A percentile compares a stretch with the other conserved stretches of the same genome.
These are phyloP conservation scores for Cucumis cinereus DNA, from an alignment of 306 rosid species.

Conservation along the genomic window DNA sequence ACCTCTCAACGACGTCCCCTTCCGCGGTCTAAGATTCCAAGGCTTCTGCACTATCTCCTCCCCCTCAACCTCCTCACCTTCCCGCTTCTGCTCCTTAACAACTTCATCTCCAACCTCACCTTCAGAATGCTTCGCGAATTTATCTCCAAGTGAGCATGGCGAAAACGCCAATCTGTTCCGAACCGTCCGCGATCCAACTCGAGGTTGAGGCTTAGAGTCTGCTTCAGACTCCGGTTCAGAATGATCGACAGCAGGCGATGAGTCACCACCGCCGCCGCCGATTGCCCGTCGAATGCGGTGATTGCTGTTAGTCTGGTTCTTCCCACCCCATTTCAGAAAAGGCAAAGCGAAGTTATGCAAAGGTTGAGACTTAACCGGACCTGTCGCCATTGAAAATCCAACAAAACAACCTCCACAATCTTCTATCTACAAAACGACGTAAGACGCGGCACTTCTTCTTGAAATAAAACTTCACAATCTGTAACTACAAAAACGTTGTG, in stretches of 20 bases:
- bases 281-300: conserved; percentile 46
- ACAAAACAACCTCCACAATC: neutral
- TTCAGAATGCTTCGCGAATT: conserved; percentile 18
- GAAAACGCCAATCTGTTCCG: conserved; percentile 42
- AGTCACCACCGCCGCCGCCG: conserved; percentile 32
- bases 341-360: conserved; percentile 80
- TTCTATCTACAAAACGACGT: neutral
- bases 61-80: conserved; percentile 24
- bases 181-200: conserved; percentile 51
- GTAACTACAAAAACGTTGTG: neutral
- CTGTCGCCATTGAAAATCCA: conserved; percentile 51
- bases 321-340: conserved; percentile 75
- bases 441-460: neutral
- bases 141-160: conserved; percentile 15
- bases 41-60: conserved; percentile 27
- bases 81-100: conserved; percentile 14
- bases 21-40: conserved; percentile 72
- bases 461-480: neutral
- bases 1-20: conserved; percentile 26
- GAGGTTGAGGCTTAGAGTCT: conserved; percentile 21
- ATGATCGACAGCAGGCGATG: conserved; percentile 19
- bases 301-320: conserved; percentile 38
- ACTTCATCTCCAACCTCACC: conserved; percentile 31
- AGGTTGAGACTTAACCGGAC: conserved; percentile 77
- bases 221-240: conserved; percentile 17